Conservation (phyloP, 2,329 filamentous ascomycete species). For the Trichoderma atrobrunneum region DNA sequence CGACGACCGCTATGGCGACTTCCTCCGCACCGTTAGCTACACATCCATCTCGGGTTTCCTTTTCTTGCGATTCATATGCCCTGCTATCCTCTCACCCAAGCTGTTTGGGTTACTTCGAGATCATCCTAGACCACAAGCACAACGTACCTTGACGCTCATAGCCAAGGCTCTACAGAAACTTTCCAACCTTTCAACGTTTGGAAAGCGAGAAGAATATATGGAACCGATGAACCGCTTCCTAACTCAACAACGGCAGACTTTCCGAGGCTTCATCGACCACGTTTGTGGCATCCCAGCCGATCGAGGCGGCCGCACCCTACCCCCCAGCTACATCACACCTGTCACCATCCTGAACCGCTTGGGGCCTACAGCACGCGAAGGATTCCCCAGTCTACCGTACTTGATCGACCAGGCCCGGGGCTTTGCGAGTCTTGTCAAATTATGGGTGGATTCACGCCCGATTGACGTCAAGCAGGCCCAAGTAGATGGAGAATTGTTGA, state of each 20-base stretch:
- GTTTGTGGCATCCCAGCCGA: conserved; percentile 81
- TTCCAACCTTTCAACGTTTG: conserved; percentile 86
- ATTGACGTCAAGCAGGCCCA: conserved; percentile 35
- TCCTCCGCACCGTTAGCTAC: conserved; percentile 82
- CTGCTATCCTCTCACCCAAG: conserved; percentile 93
- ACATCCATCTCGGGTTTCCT: conserved; percentile 94
- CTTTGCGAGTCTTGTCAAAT: conserved; percentile 76
- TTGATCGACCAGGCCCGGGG: conserved; percentile 85
- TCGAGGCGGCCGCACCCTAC: conserved; percentile 60
- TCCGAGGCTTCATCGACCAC: conserved; percentile 83
- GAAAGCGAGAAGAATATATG: conserved; percentile 98
- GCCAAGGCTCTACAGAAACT: conserved; percentile 89
- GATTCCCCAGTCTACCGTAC: conserved; percentile 89
- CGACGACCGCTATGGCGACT: conserved; percentile 92
- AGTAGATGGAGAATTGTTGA: conserved; percentile 49
- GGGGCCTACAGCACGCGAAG: conserved; percentile 77
- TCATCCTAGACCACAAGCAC: conserved; percentile 76
- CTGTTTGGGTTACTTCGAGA: conserved; percentile 82
- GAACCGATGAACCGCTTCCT: conserved; percentile 95
- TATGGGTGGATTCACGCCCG: conserved; percentile 65
- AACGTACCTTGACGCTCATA: conserved; percentile 85
- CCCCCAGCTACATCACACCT: conserved; percentile 87
- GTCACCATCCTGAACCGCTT: conserved; percentile 84
- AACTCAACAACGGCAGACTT: conserved; percentile 68
- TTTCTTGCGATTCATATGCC: conserved; percentile 92